Conservation (phyloP, 2,329 filamentous ascomycete species). For the Fusarium verticillioides region DNA sequence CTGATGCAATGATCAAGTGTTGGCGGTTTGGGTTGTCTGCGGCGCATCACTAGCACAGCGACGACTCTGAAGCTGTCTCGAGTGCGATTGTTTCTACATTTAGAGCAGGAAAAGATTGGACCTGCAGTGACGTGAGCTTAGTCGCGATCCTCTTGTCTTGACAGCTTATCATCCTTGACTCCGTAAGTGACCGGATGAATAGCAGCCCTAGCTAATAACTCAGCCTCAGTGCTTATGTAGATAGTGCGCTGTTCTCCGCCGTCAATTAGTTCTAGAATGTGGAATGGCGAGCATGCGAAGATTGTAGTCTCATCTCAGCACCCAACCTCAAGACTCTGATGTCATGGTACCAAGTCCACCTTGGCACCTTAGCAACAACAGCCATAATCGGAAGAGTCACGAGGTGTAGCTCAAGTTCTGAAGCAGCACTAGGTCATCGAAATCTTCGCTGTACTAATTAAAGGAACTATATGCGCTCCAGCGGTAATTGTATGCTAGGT, state of each 20-base stretch:
- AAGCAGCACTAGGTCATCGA: too few relatives aligned
- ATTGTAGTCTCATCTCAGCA: neutral
- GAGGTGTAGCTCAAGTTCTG: neutral
- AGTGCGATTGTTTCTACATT: fast-evolving
- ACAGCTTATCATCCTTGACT: neutral
- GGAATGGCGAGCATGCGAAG: fast-evolving
- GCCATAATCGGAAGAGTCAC: neutral
- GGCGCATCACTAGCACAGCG: neutral
- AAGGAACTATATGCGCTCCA: neutral
- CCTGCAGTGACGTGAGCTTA: neutral
- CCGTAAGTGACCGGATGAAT: neutral
- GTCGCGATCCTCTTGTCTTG: neutral
- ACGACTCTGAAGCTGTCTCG: neutral
- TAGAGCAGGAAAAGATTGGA: neutral
- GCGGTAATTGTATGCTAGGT: neutral
- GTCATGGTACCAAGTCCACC: neutral
- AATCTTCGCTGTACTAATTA: fast-evolving
- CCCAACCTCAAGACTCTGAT: neutral
- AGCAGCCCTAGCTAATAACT: fast-evolving
- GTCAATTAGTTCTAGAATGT: neutral
- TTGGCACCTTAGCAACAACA: neutral
- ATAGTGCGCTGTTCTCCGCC: too few relatives aligned
- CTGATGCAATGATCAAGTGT: neutral
- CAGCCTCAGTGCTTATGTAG: neutral
- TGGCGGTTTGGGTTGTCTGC: neutral